Evolutionary conservation across 2,329 filamentous ascomycete species (phyloP).

Genomic region (Elsinoe arachidis): DNA sequence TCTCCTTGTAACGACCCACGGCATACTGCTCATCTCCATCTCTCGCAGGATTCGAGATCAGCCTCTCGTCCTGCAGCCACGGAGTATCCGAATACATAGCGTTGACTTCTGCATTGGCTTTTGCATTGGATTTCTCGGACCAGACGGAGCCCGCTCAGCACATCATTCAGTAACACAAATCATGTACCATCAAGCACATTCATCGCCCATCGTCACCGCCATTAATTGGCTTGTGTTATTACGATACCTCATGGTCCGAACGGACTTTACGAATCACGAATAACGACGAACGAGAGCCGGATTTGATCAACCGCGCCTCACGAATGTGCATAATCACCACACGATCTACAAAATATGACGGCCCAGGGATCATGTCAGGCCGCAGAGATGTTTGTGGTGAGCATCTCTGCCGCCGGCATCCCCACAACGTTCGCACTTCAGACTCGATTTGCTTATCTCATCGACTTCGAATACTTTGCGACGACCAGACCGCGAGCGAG

Average conservation of each 20-base stretch:
- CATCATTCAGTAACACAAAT: not conserved
- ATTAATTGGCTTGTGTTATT: not conserved
- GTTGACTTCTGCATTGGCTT: not conserved
- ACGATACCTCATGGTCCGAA: not conserved
- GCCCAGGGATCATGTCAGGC: not conserved
- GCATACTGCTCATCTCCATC: too few relatives aligned
- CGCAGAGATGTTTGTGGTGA: not conserved
- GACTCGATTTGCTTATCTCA: not conserved
- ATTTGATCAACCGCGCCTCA: not conserved
- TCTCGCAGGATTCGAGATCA: too few relatives aligned
- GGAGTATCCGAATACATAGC: not conserved
- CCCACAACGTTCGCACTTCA: not conserved
- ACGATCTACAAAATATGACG: not conserved
- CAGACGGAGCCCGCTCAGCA: not conserved
- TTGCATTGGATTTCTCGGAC: too few relatives aligned
- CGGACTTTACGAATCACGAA: not conserved
- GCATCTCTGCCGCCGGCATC: not conserved
- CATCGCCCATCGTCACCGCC: not conserved
- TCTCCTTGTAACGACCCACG: too few relatives aligned
- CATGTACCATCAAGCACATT: not conserved
- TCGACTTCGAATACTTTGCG: not conserved
- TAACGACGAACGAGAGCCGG: not conserved
- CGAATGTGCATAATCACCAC: slow-evolving; percentile 7
- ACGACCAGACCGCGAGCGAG: not conserved
- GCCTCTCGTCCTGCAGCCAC: too few relatives aligned